Percentiles rank a stretch among this genome's conserved stretches.
These are phyloP conservation scores for Capronia coronata DNA, from an alignment of 2,329 filamentous ascomycete genomes.

Conservation along the genomic window DNA sequence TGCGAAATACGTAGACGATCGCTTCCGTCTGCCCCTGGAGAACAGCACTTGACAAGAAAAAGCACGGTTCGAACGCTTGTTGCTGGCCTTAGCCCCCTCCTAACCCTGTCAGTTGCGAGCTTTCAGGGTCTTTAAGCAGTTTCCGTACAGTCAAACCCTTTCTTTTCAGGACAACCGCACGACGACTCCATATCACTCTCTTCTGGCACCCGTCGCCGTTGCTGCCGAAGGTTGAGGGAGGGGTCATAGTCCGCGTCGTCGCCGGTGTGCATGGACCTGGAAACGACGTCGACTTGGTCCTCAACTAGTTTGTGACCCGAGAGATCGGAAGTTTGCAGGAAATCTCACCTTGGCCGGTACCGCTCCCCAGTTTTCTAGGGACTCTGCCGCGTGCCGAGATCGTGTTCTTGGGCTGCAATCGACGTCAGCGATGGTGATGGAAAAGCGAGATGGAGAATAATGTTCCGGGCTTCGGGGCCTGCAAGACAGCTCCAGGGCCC, in stretches of 20 bases:
- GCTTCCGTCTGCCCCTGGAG: too few relatives aligned
- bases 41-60: neutral
- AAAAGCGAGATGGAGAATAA: neutral
- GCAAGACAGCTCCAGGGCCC: neutral
- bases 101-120: too few relatives aligned
- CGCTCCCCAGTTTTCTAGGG: neutral
- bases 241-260: neutral
- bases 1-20: too few relatives aligned
- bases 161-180: too few relatives aligned
- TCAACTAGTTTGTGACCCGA: neutral
- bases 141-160: too few relatives aligned
- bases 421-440: neutral
- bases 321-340: slow-evolving; percentile 13
- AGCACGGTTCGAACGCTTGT: too few relatives aligned
- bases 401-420: slow-evolving; percentile 14
- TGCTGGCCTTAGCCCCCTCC: too few relatives aligned
- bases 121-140: too few relatives aligned
- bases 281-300: slow-evolving; percentile 3
- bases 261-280: neutral
- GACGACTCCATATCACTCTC: too few relatives aligned
- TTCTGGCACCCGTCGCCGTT: neutral
- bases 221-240: neutral
- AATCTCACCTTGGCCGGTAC: slow-evolving; percentile 5
- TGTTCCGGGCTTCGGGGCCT: neutral
- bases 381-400: slow-evolving; percentile 7